Evolutionary conservation across 495 filamentous ascomycete genomes (phyloP).

Genomic region (Podospora sp.): DNA sequence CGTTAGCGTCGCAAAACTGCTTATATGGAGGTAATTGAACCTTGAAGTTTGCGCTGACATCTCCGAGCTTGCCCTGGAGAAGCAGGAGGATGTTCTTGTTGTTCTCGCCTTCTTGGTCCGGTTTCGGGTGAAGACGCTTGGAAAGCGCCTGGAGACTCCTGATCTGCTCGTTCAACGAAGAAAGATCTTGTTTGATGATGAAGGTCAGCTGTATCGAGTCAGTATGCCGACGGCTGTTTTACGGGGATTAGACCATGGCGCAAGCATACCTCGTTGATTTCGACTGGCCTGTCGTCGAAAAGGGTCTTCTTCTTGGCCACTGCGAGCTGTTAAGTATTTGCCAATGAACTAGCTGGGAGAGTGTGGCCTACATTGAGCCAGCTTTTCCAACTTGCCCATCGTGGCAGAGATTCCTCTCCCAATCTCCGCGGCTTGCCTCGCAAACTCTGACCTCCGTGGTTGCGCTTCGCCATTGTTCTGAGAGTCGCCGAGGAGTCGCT

Average conservation of each 20-base stretch:
- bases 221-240: neutral
- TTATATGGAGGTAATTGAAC: conserved; percentile 34
- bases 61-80: conserved; percentile 91
- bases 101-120: conserved; percentile 90
- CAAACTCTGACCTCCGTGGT: conserved; percentile 73
- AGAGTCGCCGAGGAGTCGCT: conserved; percentile 73
- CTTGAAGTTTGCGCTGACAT: conserved; percentile 93
- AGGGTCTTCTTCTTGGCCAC: conserved; percentile 95
- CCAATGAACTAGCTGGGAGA: neutral
- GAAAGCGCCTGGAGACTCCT: conserved; percentile 72
- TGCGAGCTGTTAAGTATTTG: conserved; percentile 37
- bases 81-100: conserved; percentile 96
- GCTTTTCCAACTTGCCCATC: conserved; percentile 89
- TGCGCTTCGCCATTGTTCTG: conserved; percentile 63
- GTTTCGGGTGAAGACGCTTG: conserved; percentile 69
- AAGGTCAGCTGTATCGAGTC: conserved; percentile 40
- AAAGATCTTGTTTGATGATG: conserved; percentile 96
- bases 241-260: no score
- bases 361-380: conserved; percentile 72
- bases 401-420: conserved; percentile 87
- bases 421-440: conserved; percentile 84
- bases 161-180: conserved; percentile 85
- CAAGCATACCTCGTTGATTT: conserved; percentile 88
- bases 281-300: conserved; percentile 93
- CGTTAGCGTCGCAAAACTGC: neutral